Percentiles rank a stretch among this genome's conserved stretches.
Evolutionary conservation across 805 yeast species (phyloP).

Genomic region (Candida ovalis): DNA sequence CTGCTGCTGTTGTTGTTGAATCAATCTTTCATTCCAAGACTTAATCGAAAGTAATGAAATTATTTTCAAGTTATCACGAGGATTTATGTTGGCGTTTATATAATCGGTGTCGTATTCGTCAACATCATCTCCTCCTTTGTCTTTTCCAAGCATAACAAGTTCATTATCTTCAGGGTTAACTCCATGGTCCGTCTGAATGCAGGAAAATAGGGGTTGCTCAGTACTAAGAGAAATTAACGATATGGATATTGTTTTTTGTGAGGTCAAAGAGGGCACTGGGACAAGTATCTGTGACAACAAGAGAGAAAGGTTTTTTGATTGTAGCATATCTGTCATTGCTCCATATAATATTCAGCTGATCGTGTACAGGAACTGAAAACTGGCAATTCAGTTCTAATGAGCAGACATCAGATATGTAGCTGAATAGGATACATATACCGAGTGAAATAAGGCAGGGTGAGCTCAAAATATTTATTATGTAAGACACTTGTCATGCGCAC

Average conservation of each 20-base stretch:
- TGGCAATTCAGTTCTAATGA: too few species aligned
- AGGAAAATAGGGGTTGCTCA: slow-evolving; percentile 31
- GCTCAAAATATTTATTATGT: too few species aligned
- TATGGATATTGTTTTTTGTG: slow-evolving; percentile 24
- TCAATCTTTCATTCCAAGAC: slow-evolving; percentile 23
- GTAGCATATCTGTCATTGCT: slow-evolving; percentile 23
- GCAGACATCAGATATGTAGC: too few species aligned
- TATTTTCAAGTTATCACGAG: slow-evolving; percentile 30
- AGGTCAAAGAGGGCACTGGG: slow-evolving; percentile 24
- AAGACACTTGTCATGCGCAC: too few species aligned
- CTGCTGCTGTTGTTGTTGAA: slow-evolving; percentile 1
- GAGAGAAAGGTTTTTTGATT: slow-evolving; percentile 24
- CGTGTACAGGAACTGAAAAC: too few species aligned
- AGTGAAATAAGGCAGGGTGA: too few species aligned
- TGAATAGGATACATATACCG: too few species aligned
- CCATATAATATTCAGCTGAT: too few species aligned
- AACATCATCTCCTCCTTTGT: slow-evolving; percentile 8
- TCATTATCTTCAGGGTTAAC: not conserved
- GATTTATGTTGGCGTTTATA: slow-evolving; percentile 27
- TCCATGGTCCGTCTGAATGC: slow-evolving; percentile 13
- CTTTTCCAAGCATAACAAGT: not conserved
- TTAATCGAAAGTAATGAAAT: slow-evolving; percentile 26
- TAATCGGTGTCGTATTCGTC: slow-evolving; percentile 21
- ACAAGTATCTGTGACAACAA: slow-evolving; percentile 27
- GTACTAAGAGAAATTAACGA: slow-evolving; percentile 27